phyloP scores from a whole-genome alignment of 2,329 filamentous ascomycete species.

The Colletotrichum sansevieriae region DNA sequence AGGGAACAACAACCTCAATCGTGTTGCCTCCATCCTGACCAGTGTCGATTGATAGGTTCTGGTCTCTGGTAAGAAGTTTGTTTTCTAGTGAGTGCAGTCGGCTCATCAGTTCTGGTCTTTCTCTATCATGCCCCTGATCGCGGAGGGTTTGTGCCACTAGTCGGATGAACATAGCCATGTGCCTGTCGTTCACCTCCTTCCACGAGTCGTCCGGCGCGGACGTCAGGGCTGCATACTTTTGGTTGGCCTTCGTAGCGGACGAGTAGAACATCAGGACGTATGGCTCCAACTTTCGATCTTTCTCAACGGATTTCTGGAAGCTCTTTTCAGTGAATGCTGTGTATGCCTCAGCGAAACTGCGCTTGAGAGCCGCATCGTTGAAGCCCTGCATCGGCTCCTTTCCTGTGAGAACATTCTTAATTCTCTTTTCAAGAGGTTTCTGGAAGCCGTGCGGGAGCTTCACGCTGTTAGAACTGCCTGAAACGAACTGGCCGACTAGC shows the following conservation, averaged over 20 bases:
- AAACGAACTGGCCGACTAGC: slow-evolving; percentile 87
- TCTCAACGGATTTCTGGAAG: slow-evolving; percentile 92
- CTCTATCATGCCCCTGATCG: slow-evolving; percentile 86
- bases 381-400: slow-evolving; percentile 89
- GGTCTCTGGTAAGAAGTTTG: slow-evolving; percentile 93
- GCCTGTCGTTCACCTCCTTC: slow-evolving; percentile 92
- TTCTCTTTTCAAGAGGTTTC: slow-evolving; percentile 72
- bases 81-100: slow-evolving; percentile 87
- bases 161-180: slow-evolving; percentile 93
- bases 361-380: slow-evolving; percentile 89
- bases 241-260: slow-evolving; percentile 85
- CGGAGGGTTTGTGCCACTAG: slow-evolving; percentile 84
- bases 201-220: slow-evolving; percentile 86
- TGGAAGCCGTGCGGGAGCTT: slow-evolving; percentile 71
- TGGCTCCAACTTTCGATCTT: slow-evolving; percentile 92
- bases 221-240: slow-evolving; percentile 81
- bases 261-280: slow-evolving; percentile 97
- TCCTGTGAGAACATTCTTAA: slow-evolving; percentile 84
- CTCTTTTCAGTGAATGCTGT: slow-evolving; percentile 90
- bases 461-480: slow-evolving; percentile 61
- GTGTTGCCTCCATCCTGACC: slow-evolving; percentile 72
- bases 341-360: slow-evolving; percentile 94
- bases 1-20: slow-evolving; percentile 84
- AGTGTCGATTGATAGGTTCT: slow-evolving; percentile 80
- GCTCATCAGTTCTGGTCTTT: slow-evolving; percentile 85